Conservation (phyloP, 2,329 filamentous ascomycete genomes). For the Aureobasidium sp. region DNA sequence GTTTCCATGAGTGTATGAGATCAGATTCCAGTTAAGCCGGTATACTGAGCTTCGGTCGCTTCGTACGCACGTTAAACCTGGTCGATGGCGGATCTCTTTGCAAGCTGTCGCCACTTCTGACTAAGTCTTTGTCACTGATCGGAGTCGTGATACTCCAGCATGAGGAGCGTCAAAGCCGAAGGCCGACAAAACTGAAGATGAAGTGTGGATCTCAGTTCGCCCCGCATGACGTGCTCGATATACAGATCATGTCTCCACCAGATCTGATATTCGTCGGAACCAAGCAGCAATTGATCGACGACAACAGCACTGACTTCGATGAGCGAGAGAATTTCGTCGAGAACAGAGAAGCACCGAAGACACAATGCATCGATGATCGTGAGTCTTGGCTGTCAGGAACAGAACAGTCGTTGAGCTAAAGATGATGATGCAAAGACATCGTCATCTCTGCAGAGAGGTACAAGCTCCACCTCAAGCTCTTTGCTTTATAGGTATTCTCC, state of each 20-base stretch:
- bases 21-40: no score
- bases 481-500: not conserved
- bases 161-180: not conserved
- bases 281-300: not conserved
- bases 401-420: not conserved
- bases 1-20: no score
- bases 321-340: not conserved
- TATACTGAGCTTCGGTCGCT: no score
- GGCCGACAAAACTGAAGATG: no score
- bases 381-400: conserved; percentile 8
- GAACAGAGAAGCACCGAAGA: not conserved
- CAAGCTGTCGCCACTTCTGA: not conserved
- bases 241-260: not conserved
- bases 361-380: conserved; percentile 1
- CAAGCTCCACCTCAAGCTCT: conserved; percentile 1
- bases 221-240: conserved; percentile 5
- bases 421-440: conserved; percentile 3
- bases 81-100: no score
- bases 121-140: not conserved
- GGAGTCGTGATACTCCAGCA: not conserved
- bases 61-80: no score
- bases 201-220: not conserved
- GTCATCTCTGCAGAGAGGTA: not conserved
- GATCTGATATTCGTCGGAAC: not conserved
- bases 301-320: not conserved